Conservation (phyloP, 192 early-diverging fungal genomes). For the Podila horticola region DNA sequence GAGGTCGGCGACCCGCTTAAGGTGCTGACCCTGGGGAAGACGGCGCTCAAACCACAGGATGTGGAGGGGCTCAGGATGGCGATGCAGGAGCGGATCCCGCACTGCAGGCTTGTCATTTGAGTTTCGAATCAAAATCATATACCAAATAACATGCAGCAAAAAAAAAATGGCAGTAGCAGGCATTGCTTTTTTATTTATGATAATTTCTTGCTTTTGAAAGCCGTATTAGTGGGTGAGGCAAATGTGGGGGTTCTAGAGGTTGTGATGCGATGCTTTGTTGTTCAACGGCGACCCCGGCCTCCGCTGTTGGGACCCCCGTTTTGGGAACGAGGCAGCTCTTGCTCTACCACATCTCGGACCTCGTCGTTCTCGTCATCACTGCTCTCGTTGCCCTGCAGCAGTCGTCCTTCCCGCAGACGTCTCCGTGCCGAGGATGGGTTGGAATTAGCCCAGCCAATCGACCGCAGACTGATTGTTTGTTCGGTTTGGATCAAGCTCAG, state of each 20-base stretch:
- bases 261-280: no score
- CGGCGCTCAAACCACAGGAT: slow-evolving; percentile 3
- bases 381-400: slow-evolving; percentile 31
- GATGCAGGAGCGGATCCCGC: background rate
- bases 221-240: background rate
- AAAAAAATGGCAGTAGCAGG: background rate
- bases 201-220: no score
- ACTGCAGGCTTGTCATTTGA: background rate
- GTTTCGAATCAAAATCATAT: background rate
- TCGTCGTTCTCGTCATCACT: slow-evolving; percentile 44
- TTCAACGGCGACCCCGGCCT: slow-evolving; percentile 6
- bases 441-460: slow-evolving; percentile 29
- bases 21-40: slow-evolving; percentile 1
- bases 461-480: slow-evolving; percentile 24
- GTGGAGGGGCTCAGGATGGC: background rate
- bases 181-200: background rate
- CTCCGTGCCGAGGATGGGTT: slow-evolving; percentile 21
- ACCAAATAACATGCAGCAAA: background rate
- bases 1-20: background rate
- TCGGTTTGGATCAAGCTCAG: slow-evolving; percentile 55
- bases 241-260: background rate
- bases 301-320: slow-evolving; percentile 15
- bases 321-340: slow-evolving; percentile 41
- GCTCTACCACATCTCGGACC: slow-evolving; percentile 26
- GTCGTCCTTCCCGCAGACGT: slow-evolving; percentile 31